Percentiles rank a stretch among this genome's conserved stretches.
phyloP scores from a whole-genome alignment of 768 basidiomycete species.

The Pholiota molesta region DNA sequence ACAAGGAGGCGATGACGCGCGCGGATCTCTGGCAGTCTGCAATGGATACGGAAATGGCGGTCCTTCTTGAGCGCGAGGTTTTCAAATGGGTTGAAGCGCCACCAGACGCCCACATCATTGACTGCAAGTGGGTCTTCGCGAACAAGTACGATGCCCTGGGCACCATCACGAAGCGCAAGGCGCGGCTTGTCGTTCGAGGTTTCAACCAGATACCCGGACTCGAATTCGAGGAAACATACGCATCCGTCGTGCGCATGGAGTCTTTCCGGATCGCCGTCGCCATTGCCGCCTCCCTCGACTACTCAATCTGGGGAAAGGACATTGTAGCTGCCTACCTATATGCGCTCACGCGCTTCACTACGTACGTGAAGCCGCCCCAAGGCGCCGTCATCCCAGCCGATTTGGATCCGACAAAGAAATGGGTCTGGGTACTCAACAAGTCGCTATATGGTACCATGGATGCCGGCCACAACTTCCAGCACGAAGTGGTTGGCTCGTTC shows the following conservation, averaged over 20 bases:
- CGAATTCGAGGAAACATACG: background rate
- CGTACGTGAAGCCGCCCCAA: background rate
- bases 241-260: background rate
- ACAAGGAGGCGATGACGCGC: constrained; percentile 18
- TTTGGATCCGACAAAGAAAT: background rate
- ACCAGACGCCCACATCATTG: no score
- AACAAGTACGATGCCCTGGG: background rate
- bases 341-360: background rate
- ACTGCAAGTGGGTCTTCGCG: background rate
- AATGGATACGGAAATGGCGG: constrained; percentile 24
- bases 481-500: background rate
- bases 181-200: constrained; percentile 12
- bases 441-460: constrained; percentile 23
- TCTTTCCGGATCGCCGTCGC: background rate
- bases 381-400: background rate
- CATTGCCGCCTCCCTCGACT: background rate
- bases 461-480: background rate
- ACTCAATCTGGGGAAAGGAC: background rate
- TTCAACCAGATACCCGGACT: background rate
- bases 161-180: constrained; percentile 30
- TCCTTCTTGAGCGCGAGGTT: background rate
- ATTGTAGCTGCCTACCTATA: background rate
- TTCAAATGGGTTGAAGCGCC: background rate
- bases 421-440: constrained; percentile 15
- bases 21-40: constrained; percentile 14